Base-by-base conservation (phyloP, 352 stramenopile genomes). In the Pythium sukuiense region DNA sequence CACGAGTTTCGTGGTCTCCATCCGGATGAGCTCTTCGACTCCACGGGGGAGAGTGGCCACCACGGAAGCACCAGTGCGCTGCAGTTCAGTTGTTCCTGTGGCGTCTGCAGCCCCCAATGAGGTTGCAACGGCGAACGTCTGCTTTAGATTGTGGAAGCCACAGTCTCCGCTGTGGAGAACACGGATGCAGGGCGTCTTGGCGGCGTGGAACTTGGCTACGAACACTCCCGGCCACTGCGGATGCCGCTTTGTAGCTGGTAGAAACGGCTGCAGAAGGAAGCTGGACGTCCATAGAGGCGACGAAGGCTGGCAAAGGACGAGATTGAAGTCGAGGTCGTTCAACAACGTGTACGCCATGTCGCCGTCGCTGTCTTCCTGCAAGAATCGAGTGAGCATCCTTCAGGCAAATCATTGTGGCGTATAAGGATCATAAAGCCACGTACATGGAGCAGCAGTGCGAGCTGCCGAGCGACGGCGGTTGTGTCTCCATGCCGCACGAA, bases 301-400 rank as follows among this genome's bases (percentile, higher is more conserved):
- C 26, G 78, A 65, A 12, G 72, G 67, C 54, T 85, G 82, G 46
- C 70, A 79, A 32, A 90, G 60, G 24, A 78, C 67, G 30, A 80
- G 61, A 52, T 83, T 81, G 58, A 88, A 80, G 57, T 89, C 82
- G 66, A 79, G 71, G 57, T 88, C 79, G 55, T 64, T 77, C n/a
- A 89, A 69, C 11, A 77, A 27, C 24, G 76, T 64, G 67, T 74
- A 77, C 33, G 72, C 70, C 0, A 82, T 66, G 52, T 63, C 70
- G 8, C 77, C 76, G 27, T 71, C 66, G 13, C 53, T 67, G 35
- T 87, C 76, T 61, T 90, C 77, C 62, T 88, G 54, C 3, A 75
- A 24, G 18, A 71, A 61, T 14, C 46, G 43, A 52, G 61, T 27
- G 70, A 35, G 11, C 20, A 24, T 24, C 20, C 20, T 24, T 24